Evolutionary conservation across 2,329 filamentous ascomycete genomes (phyloP), one percentile per base, ranked within the genome.

Genomic region (Sclerotinia borealis): DNA sequence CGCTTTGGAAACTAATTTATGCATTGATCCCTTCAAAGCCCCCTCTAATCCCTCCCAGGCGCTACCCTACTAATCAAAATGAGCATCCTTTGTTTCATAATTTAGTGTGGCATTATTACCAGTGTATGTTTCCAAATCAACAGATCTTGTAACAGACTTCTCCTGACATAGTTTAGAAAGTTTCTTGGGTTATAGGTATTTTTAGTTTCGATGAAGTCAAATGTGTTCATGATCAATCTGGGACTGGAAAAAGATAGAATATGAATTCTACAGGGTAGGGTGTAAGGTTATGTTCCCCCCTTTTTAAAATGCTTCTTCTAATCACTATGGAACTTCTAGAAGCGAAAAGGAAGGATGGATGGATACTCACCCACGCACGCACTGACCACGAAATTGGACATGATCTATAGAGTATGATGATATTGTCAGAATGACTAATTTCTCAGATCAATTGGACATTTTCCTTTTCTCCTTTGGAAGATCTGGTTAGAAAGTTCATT

Each of bases 31-130:
- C 36, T 50, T 41, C 59, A 43, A 31, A 52, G 17, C 48, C 48
- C 48, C 43, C 36, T 34, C 37, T 34, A 27, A 17, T 29, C 43
- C 48, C 27, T 43, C 27, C 48, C 49, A 39, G 25, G 27, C 59
- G 59, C 59, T 25, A 51, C 47, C 11, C n/a, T 39, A 10, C 22
- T 55, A 27, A 39, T 55, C 34, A 55, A 41, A 41, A 29, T 51
- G 25, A 60, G 34, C 58, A 60, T 61, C 59, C 48, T 54, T 61
- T 54, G 59, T 61, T 61, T 61, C 59, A 43, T 43, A 50, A 22
- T 15, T 55, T 27, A 31, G 29, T 22, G 17, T 47, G 22, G 17
- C 29, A 63, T 29, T 22, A 63, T 29, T 22, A 41, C 45, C 36
- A 29, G 29, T 29, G n/a, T 27, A 27, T 29, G 55, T 39, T 60